Base-by-base conservation (phyloP, 2,329 filamentous ascomycete species). In the Sphaceloma murrayae region DNA sequence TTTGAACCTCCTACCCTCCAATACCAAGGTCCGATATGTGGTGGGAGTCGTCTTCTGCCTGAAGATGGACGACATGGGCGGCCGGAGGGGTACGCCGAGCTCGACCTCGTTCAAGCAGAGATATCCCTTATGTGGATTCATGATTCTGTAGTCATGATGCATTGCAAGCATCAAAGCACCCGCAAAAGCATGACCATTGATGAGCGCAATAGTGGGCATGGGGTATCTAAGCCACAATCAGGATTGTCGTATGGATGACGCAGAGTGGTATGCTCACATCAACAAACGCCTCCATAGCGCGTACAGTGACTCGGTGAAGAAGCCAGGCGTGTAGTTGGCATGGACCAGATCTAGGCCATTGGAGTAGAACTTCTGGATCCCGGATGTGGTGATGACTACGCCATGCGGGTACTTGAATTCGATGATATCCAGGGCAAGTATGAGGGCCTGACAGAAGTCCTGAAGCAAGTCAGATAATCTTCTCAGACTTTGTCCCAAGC, bases 61-160 rank as follows among this genome's bases (percentile, higher is more conserved):
- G 67, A 91, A 89, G 51, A 91, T 75, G 38, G 70, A 68, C 44
- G 74, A 74, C 82, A 93, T 87, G 48, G 82, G 71, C 2, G 83
- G 72, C 52, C 78, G 74, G 26, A 91, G 72, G n/a, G 80, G 75
- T 1, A 80, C 80, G 42, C 85, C 84, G 49, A 91, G 82, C 52
- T 87, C 78, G 10, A 91, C 69, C 65, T 91, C 85, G 62, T 89
- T 89, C 52, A 91, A 66, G 62, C 85, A 89, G 29, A 84, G 61
- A 62, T 77, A 88, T n/a, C 85, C 85, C 14, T 73, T 69, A 1
- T 69, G 57, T 0, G 80, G 74, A 56, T 82, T 82, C 67, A 85
- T 82, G 52, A 91, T 70, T 19, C 85, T 76, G 66, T 91, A 91
- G 65, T 89, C 84, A 63, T 88, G 83, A 63, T 82, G 77, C 74